A percentile compares a stretch with the other conserved stretches of the same genome.
Conservation (phyloP, 169 alveolate genomes). For the Cyclospora cayetanensis region DNA sequence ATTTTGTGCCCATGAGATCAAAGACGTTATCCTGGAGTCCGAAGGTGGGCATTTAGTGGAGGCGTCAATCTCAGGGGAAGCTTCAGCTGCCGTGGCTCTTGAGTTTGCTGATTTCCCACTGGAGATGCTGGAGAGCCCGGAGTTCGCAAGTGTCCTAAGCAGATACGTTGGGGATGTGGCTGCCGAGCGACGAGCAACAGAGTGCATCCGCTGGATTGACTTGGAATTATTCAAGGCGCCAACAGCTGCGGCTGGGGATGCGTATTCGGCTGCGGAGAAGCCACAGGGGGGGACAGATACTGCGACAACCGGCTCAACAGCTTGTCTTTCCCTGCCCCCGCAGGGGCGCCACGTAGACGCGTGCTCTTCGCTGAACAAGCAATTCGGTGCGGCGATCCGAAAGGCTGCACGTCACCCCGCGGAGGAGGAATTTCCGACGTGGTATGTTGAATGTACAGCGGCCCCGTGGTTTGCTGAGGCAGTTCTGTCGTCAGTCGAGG, state of each 20-base stretch:
- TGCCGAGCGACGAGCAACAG: conserved; percentile 3
- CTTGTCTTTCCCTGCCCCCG: no score
- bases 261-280: background rate
- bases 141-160: background rate
- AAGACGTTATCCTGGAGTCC: no score
- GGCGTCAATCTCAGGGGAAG: no score
- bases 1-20: no score
- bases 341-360: background rate
- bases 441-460: background rate
- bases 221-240: background rate
- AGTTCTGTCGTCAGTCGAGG: background rate
- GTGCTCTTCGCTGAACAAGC: background rate
- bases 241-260: background rate
- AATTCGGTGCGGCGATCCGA: background rate
- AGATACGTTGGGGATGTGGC: conserved; percentile 18
- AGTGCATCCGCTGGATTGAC: conserved; percentile 39
- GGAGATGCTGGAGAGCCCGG: conserved; percentile 24
- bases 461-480: conserved; percentile 35
- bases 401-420: background rate
- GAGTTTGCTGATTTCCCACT: no score
- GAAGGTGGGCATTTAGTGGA: no score
- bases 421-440: background rate
- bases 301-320: background rate
- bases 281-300: background rate
- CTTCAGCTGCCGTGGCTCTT: no score